phyloP scores from a whole-genome alignment of 345 rosid species.

The Eucalyptus polybractea region DNA sequence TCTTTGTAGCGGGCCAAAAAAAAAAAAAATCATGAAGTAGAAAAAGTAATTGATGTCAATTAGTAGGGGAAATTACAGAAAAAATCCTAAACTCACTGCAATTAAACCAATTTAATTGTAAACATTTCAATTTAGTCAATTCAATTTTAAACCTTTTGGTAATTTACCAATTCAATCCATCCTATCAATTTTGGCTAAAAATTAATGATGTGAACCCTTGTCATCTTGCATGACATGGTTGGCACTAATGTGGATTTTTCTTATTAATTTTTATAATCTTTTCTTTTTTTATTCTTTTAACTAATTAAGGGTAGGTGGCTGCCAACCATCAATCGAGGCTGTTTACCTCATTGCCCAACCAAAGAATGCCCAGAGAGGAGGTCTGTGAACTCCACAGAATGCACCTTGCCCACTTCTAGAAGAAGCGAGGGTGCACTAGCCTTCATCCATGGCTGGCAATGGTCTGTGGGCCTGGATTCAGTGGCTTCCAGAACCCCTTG shows the following conservation, averaged over 20 bases:
- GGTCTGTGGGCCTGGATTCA: too few relatives aligned
- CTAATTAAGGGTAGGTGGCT: fast-evolving
- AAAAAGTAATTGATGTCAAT: background rate
- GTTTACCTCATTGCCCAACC: too few relatives aligned
- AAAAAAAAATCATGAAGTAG: background rate
- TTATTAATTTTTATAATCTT: too few relatives aligned
- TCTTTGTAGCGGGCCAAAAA: fast-evolving
- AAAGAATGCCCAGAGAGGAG: too few relatives aligned
- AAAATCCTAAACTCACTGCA: fast-evolving
- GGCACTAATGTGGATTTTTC: too few relatives aligned
- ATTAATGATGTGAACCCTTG: fast-evolving
- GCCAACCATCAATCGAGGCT: fast-evolving
- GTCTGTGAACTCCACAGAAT: too few relatives aligned
- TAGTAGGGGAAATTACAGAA: fast-evolving
- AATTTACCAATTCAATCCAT: fast-evolving
- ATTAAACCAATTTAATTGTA: fast-evolving
- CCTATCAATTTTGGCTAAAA: fast-evolving
- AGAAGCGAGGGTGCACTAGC: too few relatives aligned
- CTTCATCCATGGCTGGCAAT: too few relatives aligned
- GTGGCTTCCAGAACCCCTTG: too few relatives aligned
- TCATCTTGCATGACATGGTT: fast-evolving
- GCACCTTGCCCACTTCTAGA: too few relatives aligned
- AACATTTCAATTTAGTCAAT: fast-evolving
- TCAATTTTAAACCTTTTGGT: fast-evolving
- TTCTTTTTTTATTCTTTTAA: fast-evolving